Percentiles rank a stretch among this genome's conserved stretches.
Conservation (phyloP, 1,139 yeast species). For the Yarrowia galli region DNA sequence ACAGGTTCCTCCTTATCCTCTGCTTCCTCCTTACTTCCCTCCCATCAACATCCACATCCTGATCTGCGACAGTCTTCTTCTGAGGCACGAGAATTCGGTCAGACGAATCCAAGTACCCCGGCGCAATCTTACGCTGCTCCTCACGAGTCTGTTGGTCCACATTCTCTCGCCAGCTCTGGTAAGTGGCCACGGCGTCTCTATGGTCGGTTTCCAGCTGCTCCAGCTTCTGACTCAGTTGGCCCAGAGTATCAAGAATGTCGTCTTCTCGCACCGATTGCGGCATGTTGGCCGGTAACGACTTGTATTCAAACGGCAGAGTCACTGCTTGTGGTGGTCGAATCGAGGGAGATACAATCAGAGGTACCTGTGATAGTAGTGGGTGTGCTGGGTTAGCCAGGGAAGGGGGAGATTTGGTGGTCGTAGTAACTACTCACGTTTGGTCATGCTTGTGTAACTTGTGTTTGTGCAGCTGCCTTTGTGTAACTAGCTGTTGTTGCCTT, state of each 20-base stretch:
- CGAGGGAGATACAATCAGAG: slow-evolving; percentile 63
- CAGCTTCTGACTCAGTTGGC: slow-evolving; percentile 47
- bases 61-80: slow-evolving; percentile 1
- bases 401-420: background rate
- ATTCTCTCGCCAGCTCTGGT: slow-evolving; percentile 50
- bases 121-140: slow-evolving; percentile 53
- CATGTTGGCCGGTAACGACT: slow-evolving; percentile 50
- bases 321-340: slow-evolving; percentile 66
- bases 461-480: background rate
- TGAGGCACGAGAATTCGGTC: slow-evolving; percentile 29
- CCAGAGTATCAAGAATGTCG: slow-evolving; percentile 44
- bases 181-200: slow-evolving; percentile 42
- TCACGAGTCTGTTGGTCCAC: slow-evolving; percentile 45
- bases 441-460: background rate
- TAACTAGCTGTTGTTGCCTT: background rate
- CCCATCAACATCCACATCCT: background rate
- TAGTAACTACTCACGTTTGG: slow-evolving; percentile 25
- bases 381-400: slow-evolving; percentile 53
- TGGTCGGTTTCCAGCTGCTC: slow-evolving; percentile 28
- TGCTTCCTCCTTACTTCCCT: background rate
- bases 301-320: slow-evolving; percentile 61
- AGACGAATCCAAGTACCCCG: slow-evolving; percentile 54
- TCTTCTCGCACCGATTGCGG: slow-evolving; percentile 48
- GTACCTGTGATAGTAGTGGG: slow-evolving; percentile 61
- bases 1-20: slow-evolving; percentile 11